phyloP scores from a whole-genome alignment of 805 yeast species.

The Barnettozyma botsteinii region DNA sequence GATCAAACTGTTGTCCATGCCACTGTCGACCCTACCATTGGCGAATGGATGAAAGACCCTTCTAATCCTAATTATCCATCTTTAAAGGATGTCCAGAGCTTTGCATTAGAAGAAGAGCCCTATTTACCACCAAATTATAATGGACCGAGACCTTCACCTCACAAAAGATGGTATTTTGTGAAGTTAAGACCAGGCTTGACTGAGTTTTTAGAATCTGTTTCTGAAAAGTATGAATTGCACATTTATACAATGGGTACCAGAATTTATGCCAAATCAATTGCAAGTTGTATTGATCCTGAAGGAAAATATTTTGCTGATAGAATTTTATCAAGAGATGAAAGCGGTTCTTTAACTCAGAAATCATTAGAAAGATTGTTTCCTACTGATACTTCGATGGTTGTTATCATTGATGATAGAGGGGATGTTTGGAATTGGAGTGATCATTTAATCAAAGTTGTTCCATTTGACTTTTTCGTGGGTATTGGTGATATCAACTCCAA shows the following conservation, averaged over 20 bases:
- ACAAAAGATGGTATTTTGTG: conserved; percentile 78
- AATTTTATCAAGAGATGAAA: conserved; percentile 87
- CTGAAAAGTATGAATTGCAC: conserved; percentile 77
- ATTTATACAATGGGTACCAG: conserved; percentile 98
- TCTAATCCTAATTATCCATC: conserved; percentile 79
- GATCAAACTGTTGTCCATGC: conserved; percentile 98
- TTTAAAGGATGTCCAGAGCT: conserved; percentile 73
- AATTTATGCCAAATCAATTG: conserved; percentile 84
- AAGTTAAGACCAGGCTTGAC: conserved; percentile 84
- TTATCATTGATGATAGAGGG: conserved; percentile 93
- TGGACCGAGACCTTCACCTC: conserved; percentile 53
- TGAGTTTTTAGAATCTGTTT: conserved; percentile 61
- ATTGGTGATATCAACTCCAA: conserved; percentile 95
- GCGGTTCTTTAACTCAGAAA: conserved; percentile 87
- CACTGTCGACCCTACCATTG: conserved; percentile 95
- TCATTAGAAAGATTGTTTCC: conserved; percentile 86
- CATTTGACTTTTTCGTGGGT: conserved; percentile 94
- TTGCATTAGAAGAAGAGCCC: conserved; percentile 72
- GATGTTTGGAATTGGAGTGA: conserved; percentile 99
- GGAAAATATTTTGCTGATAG: conserved; percentile 87
- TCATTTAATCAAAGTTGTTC: conserved; percentile 85
- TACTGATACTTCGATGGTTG: conserved; percentile 94
- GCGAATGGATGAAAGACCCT: conserved; percentile 91
- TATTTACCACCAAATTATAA: conserved; percentile 50
- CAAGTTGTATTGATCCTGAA: conserved; percentile 85